Percentiles rank a stretch among this genome's conserved stretches.
Conservation (phyloP, 768 basidiomycete genomes). For the Termitomyces sp. region DNA sequence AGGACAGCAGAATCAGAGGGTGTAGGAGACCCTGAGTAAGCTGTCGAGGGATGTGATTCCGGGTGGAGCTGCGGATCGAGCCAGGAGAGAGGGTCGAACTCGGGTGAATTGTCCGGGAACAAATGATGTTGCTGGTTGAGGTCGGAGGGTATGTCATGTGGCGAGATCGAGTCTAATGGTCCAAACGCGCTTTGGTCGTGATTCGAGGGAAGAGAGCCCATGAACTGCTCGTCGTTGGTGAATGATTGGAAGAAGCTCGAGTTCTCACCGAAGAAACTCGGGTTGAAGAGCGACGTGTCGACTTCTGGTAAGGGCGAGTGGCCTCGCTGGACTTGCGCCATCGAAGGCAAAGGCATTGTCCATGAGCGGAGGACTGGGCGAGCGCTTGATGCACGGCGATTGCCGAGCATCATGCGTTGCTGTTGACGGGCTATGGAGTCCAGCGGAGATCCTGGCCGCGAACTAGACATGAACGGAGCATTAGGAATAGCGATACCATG, state of each 20-base stretch:
- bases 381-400: conserved; percentile 47
- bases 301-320: conserved; percentile 44
- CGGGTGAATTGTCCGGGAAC: conserved; percentile 12
- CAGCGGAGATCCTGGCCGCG: conserved; percentile 41
- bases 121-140: not conserved
- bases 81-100: conserved; percentile 12
- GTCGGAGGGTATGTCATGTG: conserved; percentile 9
- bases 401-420: conserved; percentile 35
- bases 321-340: conserved; percentile 32
- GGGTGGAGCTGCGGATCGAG: conserved; percentile 13
- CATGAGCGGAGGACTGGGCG: conserved; percentile 34
- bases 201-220: conserved; percentile 8
- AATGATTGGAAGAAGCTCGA: conserved; percentile 4
- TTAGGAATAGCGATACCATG: conserved; percentile 38
- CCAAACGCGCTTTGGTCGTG: conserved; percentile 15
- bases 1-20: conserved; percentile 14
- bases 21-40: conserved; percentile 38
- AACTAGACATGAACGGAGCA: conserved; percentile 35
- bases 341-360: conserved; percentile 22
- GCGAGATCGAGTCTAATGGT: conserved; percentile 23
- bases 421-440: conserved; percentile 37
- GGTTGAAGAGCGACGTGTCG: conserved; percentile 43
- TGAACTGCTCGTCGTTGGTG: conserved; percentile 4
- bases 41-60: conserved; percentile 30
- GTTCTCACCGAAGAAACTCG: conserved; percentile 20